These are phyloP conservation scores for Aristolochia fimbriata DNA, from an alignment of 164 flowering plant species.

Conservation along the genomic window DNA sequence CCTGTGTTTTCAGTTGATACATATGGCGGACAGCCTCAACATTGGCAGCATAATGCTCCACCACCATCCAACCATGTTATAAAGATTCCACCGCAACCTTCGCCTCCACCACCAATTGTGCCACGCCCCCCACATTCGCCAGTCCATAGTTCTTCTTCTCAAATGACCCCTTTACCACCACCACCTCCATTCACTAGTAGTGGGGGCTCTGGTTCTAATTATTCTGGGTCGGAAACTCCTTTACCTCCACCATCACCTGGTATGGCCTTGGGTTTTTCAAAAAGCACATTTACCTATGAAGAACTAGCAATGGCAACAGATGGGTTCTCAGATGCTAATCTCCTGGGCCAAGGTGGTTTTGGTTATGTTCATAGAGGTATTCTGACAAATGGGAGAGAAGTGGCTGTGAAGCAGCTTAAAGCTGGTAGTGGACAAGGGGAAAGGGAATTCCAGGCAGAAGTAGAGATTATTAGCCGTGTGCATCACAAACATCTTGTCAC, in stretches of 20 bases:
- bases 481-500: constrained; percentile 13
- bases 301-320: constrained; percentile 86
- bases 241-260: constrained; percentile 73
- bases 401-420: constrained; percentile 8
- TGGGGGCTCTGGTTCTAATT: constrained; percentile 61
- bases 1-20: constrained; percentile 20
- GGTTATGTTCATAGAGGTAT: constrained; percentile 10
- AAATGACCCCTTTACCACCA: constrained; percentile 22
- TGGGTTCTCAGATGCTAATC: constrained; percentile 70
- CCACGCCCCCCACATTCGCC: constrained; percentile 37
- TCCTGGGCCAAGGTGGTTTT: constrained; percentile 14
- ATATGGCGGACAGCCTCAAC: constrained; percentile 38
- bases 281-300: constrained; percentile 72
- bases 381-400: constrained; percentile 7
- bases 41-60: constrained; percentile 47
- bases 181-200: constrained; percentile 43
- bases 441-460: constrained; percentile 12
- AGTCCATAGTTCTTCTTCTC: constrained; percentile 15
- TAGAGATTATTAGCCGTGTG: constrained; percentile 12
- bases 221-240: constrained; percentile 43
- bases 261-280: constrained; percentile 47
- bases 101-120: constrained; percentile 41
- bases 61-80: constrained; percentile 45
- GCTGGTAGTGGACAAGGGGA: constrained; percentile 10
- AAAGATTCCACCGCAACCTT: constrained; percentile 29